These are phyloP conservation scores for Thielaviopsis populi DNA, from an alignment of 2,329 filamentous ascomycete genomes.

Conservation along the genomic window DNA sequence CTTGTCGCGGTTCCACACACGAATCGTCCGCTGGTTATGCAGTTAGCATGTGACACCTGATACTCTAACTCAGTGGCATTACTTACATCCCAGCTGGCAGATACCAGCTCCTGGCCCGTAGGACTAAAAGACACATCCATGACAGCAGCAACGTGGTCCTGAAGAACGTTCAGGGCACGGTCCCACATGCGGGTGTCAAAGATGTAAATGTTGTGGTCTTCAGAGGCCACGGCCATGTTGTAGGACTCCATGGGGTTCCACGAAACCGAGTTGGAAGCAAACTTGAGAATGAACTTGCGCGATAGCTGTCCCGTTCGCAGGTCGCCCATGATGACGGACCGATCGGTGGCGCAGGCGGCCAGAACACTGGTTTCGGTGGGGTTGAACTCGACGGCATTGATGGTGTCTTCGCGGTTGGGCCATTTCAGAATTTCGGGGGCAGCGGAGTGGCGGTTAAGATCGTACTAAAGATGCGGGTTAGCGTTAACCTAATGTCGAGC, in stretches of 20 bases:
- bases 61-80: not conserved
- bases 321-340: constrained; percentile 82
- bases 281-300: constrained; percentile 63
- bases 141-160: constrained; percentile 77
- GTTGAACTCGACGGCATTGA: constrained; percentile 80
- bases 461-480: constrained; percentile 45
- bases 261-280: constrained; percentile 67
- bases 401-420: constrained; percentile 81
- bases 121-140: constrained; percentile 96
- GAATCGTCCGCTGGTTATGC: constrained; percentile 49
- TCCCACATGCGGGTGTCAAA: constrained; percentile 92
- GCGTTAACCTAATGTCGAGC: not conserved
- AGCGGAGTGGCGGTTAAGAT: constrained; percentile 64
- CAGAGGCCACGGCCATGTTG: constrained; percentile 83
- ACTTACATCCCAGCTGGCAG: constrained; percentile 55
- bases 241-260: constrained; percentile 98
- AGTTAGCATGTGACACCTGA: constrained; percentile 41
- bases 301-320: constrained; percentile 73
- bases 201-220: constrained; percentile 77
- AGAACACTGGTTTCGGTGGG: constrained; percentile 85
- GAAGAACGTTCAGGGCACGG: constrained; percentile 74
- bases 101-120: constrained; percentile 85
- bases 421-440: constrained; percentile 72
- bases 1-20: constrained; percentile 65
- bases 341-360: constrained; percentile 70